Conservation (phyloP, 257 asterid species). For the Henckelia pumila region DNA sequence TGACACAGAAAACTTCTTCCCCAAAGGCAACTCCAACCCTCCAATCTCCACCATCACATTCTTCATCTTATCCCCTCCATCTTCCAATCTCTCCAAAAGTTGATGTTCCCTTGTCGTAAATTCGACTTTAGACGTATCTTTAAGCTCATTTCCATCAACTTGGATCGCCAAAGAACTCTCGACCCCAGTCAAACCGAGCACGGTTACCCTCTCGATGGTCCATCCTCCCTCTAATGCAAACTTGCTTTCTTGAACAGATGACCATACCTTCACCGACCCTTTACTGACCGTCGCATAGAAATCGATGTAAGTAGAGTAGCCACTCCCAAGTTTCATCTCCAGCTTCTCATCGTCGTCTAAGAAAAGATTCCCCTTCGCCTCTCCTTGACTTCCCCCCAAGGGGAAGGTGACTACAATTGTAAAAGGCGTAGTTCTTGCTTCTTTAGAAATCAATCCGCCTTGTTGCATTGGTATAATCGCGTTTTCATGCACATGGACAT, state of each 20-base stretch:
- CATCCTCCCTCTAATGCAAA: slow-evolving; percentile 71
- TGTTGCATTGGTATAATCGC: slow-evolving; percentile 82
- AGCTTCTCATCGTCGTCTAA: slow-evolving; percentile 84
- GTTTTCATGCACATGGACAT: slow-evolving; percentile 78
- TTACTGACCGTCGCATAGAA: slow-evolving; percentile 53
- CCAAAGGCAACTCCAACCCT: slow-evolving; percentile 70
- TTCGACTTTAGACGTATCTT: slow-evolving; percentile 41
- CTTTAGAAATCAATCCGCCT: slow-evolving; percentile 80
- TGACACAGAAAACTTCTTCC: slow-evolving; percentile 68
- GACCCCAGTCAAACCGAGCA: slow-evolving; percentile 58
- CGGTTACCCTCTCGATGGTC: slow-evolving; percentile 67
- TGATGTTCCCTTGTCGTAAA: slow-evolving; percentile 39
- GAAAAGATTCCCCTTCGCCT: slow-evolving; percentile 67
- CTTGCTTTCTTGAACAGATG: slow-evolving; percentile 61
- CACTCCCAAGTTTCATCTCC: slow-evolving; percentile 72
- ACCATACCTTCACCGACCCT: slow-evolving; percentile 68
- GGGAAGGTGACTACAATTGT: slow-evolving; percentile 72
- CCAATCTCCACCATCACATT: slow-evolving; percentile 70
- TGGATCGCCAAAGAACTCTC: slow-evolving; percentile 40
- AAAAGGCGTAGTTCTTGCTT: slow-evolving; percentile 79
- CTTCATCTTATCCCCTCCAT: slow-evolving; percentile 39
- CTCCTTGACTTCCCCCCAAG: slow-evolving; percentile 43
- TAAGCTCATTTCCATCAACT: slow-evolving; percentile 42
- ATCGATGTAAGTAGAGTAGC: slow-evolving; percentile 58
- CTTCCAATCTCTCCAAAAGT: slow-evolving; percentile 30